Evolutionary conservation across 306 rosid species (phyloP), one percentile per base, ranked within the genome.

Genomic region (Medicago arabica): DNA sequence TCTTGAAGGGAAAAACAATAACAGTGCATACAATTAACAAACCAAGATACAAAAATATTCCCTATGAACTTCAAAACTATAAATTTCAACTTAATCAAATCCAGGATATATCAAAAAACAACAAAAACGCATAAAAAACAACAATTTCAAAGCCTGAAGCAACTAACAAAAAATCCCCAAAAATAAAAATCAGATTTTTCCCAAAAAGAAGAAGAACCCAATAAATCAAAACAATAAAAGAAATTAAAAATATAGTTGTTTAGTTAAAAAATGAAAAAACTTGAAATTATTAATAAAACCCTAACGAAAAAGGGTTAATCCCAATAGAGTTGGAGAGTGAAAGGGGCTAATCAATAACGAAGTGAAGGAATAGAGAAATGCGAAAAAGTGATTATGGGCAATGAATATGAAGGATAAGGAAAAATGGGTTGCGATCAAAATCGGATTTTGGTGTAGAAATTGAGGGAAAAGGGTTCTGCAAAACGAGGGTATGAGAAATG

Each of bases 401-500:
- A 74, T 69, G 44, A 82, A 77, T 81, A 71, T 58, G 13, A 69
- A 38, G 77, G 69, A 50, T 6, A 4, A 78, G 38, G 78, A 44
- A 79, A 66, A 69, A 50, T 78, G 86, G 85, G 72, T 16, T 82
- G 9, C 67, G 93, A 90, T 93, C 87, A 87, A 81, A 80, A 84
- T 72, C 69, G 82, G 83, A 86, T 76, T 82, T 72, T 81, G 84
- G 75, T 8, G 46, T 13, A 61, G 85, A 81, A 14, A 2, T 74
- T 31, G 74, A 71, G 72, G 12, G 78, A 82, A 77, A 76, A 80
- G 89, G 82, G 70, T 65, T 65, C 67, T 77, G 15, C 67, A 80
- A 71, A 81, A 75, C 7, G 60, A 59, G 64, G 62, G 76, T 44
- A 76, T 28, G 49, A 51, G 14, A 38, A 39, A 88, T 67, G 87